Conservation (phyloP, 2,329 filamentous ascomycete genomes). For the Diaporthe vaccinii region DNA sequence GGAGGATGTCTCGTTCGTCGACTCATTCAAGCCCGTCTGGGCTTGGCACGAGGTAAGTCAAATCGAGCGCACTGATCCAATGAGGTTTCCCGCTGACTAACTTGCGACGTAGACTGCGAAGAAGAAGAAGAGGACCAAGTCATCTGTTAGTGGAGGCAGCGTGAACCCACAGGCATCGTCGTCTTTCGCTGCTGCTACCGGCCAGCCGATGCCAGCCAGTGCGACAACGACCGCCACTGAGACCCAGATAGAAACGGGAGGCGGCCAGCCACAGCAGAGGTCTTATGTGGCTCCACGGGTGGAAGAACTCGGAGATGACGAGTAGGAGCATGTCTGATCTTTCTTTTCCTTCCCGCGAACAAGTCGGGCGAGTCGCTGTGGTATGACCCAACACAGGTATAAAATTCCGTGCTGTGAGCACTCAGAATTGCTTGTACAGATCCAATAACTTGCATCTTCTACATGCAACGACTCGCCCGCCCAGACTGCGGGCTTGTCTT, state of each 20-base stretch:
- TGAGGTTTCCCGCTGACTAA: constrained; percentile 7
- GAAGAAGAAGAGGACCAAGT: constrained; percentile 69
- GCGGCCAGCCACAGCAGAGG: constrained; percentile 55
- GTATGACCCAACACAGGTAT: not conserved
- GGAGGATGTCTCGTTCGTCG: constrained; percentile 98
- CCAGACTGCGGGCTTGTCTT: no score
- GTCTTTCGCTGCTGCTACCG: constrained; percentile 66
- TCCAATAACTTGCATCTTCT: not conserved
- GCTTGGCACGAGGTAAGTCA: constrained; percentile 92
- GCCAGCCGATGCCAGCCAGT: constrained; percentile 64
- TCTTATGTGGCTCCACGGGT: constrained; percentile 59
- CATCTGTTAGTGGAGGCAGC: constrained; percentile 46
- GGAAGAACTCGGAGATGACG: constrained; percentile 53
- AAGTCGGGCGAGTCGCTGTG: not conserved
- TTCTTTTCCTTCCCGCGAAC: constrained; percentile 7
- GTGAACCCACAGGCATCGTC: constrained; percentile 53
- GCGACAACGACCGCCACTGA: constrained; percentile 70
- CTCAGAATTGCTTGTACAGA: not conserved
- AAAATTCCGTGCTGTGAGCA: not conserved
- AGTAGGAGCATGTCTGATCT: constrained; percentile 41
- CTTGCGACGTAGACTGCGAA: constrained; percentile 56
- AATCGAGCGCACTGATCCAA: not conserved
- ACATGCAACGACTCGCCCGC: not conserved
- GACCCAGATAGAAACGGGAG: constrained; percentile 63
- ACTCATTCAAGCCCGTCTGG: constrained; percentile 96